A percentile compares a stretch with the other conserved stretches of the same genome.
These are phyloP conservation scores for Phytopythium ostracodes DNA, from an alignment of 352 stramenopile genomes.

Conservation along the genomic window DNA sequence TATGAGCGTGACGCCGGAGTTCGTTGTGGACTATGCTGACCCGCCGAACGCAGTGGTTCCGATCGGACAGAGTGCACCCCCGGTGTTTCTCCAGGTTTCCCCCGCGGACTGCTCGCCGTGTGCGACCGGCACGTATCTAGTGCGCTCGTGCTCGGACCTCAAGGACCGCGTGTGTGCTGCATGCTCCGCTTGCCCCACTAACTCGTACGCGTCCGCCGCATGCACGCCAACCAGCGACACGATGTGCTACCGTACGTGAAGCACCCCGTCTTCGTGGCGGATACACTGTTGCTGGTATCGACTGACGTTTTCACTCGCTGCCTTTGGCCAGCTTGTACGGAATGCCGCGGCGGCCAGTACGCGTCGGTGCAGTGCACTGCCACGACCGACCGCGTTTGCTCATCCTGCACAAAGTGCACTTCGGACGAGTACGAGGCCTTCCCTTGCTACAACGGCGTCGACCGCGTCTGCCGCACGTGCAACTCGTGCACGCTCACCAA, in stretches of 20 bases:
- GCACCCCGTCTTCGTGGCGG: not conserved
- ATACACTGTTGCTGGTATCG: not conserved
- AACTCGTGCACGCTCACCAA: slow-evolving; percentile 65
- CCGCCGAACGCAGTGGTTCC: slow-evolving; percentile 30
- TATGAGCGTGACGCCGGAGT: slow-evolving; percentile 26
- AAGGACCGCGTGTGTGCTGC: slow-evolving; percentile 44
- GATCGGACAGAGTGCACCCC: slow-evolving; percentile 12
- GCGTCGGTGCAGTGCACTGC: slow-evolving; percentile 37
- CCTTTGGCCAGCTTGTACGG: slow-evolving; percentile 14
- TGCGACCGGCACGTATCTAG: slow-evolving; percentile 32
- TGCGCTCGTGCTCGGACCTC: slow-evolving; percentile 56
- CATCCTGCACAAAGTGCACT: slow-evolving; percentile 58
- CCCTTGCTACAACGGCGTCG: slow-evolving; percentile 37
- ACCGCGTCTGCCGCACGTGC: slow-evolving; percentile 71
- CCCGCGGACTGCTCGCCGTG: slow-evolving; percentile 53
- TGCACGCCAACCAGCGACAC: slow-evolving; percentile 59
- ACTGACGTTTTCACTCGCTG: not conserved
- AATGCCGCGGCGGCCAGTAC: slow-evolving; percentile 55
- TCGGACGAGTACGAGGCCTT: slow-evolving; percentile 68
- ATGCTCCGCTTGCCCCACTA: slow-evolving; percentile 55
- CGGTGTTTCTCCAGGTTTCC: slow-evolving; percentile 30
- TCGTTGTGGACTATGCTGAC: slow-evolving; percentile 42
- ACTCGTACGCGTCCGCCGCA: slow-evolving; percentile 43
- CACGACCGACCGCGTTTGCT: slow-evolving; percentile 54
- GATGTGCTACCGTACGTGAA: slow-evolving; percentile 59